These are phyloP conservation scores for Lodderomyces margitis DNA, from an alignment of 1,139 yeast genomes.

Conservation along the genomic window DNA sequence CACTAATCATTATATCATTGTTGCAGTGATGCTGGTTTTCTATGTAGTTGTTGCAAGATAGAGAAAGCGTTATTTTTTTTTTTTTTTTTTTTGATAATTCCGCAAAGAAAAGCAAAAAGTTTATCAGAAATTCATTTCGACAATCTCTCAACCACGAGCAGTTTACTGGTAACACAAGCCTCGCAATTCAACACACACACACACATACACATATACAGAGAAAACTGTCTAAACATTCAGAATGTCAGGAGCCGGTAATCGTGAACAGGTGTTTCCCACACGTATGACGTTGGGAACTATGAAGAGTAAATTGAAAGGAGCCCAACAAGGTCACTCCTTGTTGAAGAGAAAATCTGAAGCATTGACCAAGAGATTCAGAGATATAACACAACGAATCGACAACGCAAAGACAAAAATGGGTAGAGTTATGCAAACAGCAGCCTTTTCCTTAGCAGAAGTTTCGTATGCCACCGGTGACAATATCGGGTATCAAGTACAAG, in stretches of 20 bases:
- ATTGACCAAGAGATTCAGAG: conserved; percentile 91
- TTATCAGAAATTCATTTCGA: neutral
- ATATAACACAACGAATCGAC: conserved; percentile 89
- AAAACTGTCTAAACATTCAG: neutral
- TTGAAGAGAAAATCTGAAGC: conserved; percentile 97
- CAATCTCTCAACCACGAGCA: neutral
- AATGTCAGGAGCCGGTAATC: conserved; percentile 52
- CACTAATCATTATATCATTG: conserved; percentile 12
- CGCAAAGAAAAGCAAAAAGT: too few species aligned
- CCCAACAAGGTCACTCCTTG: conserved; percentile 92
- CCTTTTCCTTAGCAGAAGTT: conserved; percentile 95
- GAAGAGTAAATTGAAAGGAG: conserved; percentile 96
- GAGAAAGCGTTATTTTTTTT: too few species aligned
- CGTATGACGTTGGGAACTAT: conserved; percentile 95
- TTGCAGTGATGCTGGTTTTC: neutral
- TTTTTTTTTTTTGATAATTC: too few species aligned
- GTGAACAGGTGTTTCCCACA: conserved; percentile 92
- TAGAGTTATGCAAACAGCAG: conserved; percentile 96
- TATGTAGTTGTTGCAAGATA: neutral
- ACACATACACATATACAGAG: neutral
- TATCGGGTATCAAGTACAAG: conserved; percentile 93
- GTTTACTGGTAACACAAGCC: neutral
- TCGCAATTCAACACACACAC: conserved; percentile 2
- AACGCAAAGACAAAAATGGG: conserved; percentile 98
- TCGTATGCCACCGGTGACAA: conserved; percentile 96